phyloP scores from a whole-genome alignment of 2,329 filamentous ascomycete genomes.

The Phialocephala subalpina region DNA sequence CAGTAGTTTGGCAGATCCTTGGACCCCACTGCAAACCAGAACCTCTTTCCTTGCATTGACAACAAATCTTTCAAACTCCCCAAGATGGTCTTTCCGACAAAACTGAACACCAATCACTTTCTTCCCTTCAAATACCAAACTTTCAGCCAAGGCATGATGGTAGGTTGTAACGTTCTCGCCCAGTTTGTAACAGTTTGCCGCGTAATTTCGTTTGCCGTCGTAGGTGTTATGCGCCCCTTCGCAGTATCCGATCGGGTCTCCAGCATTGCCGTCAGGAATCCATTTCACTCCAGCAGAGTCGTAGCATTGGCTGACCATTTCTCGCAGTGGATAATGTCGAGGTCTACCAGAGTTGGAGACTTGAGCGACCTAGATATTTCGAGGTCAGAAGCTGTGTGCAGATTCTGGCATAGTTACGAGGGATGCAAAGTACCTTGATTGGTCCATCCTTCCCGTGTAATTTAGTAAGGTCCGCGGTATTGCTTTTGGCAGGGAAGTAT shows the following conservation, averaged over 20 bases:
- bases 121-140: conserved; percentile 49
- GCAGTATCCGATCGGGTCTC: conserved; percentile 41
- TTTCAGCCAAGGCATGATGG: conserved; percentile 36
- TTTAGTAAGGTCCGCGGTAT: conserved; percentile 25
- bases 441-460: conserved; percentile 44
- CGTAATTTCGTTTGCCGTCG: conserved; percentile 40
- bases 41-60: conserved; percentile 46
- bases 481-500: conserved; percentile 29
- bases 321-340: conserved; percentile 50
- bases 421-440: conserved; percentile 32
- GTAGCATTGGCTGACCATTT: conserved; percentile 48
- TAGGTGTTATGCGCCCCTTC: conserved; percentile 43
- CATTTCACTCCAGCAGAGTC: conserved; percentile 42
- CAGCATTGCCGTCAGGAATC: conserved; percentile 48
- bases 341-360: conserved; percentile 38
- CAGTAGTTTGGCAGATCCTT: conserved; percentile 58
- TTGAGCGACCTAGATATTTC: conserved; percentile 25
- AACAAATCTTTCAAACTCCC: neutral
- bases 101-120: conserved; percentile 41
- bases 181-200: conserved; percentile 39
- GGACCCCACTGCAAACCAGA: conserved; percentile 55
- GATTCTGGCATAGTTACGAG: neutral
- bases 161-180: conserved; percentile 37
- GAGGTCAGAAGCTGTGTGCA: neutral
- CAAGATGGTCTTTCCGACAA: neutral